Conservation (phyloP, 306 rosid species). For the Oxytropis ochrocephala region DNA sequence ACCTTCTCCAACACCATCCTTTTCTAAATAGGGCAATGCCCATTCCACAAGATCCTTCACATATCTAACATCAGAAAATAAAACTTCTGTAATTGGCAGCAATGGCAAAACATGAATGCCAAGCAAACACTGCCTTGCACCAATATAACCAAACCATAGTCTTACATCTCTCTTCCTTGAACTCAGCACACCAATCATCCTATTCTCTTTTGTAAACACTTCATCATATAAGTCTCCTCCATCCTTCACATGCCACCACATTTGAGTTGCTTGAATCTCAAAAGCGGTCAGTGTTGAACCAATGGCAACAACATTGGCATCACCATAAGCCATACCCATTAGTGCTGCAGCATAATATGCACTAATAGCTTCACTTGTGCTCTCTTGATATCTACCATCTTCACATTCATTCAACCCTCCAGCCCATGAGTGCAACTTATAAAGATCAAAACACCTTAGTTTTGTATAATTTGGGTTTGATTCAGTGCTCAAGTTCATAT, state of each 20-base stretch:
- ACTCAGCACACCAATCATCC: no score
- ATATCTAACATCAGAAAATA: background rate
- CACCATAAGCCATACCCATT: background rate
- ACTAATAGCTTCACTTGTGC: background rate
- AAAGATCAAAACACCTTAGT: conserved; percentile 56
- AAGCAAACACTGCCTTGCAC: no score
- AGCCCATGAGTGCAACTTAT: conserved; percentile 67
- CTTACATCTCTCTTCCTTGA: no score
- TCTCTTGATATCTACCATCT: background rate
- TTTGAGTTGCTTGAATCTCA: background rate
- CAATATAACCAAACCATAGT: no score
- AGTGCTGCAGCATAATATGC: background rate
- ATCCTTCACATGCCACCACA: background rate
- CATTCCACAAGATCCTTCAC: conserved; percentile 12
- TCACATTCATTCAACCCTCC: conserved; percentile 43
- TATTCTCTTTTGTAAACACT: no score
- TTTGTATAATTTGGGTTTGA: conserved; percentile 33
- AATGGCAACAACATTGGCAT: background rate
- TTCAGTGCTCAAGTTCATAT: conserved; percentile 35
- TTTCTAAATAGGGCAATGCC: conserved; percentile 49
- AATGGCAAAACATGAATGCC: no score
- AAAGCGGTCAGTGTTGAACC: background rate
- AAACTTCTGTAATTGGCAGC: no score
- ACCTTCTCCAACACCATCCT: conserved; percentile 61
- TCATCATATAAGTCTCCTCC: background rate